Evolutionary conservation across 2,329 filamentous ascomycete genomes (phyloP).

Genomic region (Cadophora sp.): DNA sequence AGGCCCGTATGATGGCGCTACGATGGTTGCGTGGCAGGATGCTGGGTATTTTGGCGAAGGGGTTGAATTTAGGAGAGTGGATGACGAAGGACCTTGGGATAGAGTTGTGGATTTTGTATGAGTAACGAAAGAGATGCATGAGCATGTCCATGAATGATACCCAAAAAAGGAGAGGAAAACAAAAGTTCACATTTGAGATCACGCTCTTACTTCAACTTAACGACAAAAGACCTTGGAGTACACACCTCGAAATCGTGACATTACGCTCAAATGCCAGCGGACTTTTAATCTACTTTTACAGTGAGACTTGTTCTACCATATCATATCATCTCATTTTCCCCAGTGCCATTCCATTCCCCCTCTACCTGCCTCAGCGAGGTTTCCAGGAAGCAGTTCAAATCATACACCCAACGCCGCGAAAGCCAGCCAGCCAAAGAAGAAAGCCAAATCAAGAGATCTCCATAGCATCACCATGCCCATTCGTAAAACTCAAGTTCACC

Average conservation of each 20-base stretch:
- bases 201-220: background rate
- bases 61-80: conserved; percentile 75
- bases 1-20: conserved; percentile 83
- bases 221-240: background rate
- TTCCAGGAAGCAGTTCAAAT: background rate
- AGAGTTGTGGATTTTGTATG: conserved; percentile 46
- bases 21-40: conserved; percentile 90
- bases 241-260: background rate
- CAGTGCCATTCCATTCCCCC: conserved; percentile 3
- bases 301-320: conserved; percentile 8
- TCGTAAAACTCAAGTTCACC: conserved; percentile 71
- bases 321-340: conserved; percentile 9
- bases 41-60: conserved; percentile 93
- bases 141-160: conserved; percentile 29
- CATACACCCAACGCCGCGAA: conserved; percentile 25
- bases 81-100: conserved; percentile 52
- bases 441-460: conserved; percentile 51
- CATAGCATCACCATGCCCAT: conserved; percentile 71
- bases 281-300: conserved; percentile 32
- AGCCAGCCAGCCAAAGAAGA: conserved; percentile 21
- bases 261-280: conserved; percentile 1
- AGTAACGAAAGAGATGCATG: conserved; percentile 23
- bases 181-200: conserved; percentile 5
- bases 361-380: conserved; percentile 15
- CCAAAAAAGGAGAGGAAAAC: conserved; percentile 24